Percentiles rank a stretch among this genome's conserved stretches.
Evolutionary conservation across 2,329 filamentous ascomycete species (phyloP).

Genomic region (Aspergillus quadrilineatus): DNA sequence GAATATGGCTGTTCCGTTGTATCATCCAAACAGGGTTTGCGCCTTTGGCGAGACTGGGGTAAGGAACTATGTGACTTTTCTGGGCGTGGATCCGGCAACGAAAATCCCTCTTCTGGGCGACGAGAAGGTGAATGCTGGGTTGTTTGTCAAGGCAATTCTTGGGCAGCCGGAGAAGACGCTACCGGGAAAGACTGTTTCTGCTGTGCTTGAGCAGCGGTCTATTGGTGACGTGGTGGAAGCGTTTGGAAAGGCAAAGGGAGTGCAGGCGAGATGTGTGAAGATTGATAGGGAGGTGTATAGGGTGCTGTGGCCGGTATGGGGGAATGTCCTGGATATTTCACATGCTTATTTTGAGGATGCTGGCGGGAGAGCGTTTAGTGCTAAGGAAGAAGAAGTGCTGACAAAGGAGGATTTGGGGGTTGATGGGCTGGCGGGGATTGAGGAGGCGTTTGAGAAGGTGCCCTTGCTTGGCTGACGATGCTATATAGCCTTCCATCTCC

Average conservation of each 20-base stretch:
- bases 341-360: background rate
- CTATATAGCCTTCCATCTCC: background rate
- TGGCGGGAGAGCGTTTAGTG: background rate
- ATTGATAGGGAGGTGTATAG: conserved; percentile 28
- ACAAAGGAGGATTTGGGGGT: background rate
- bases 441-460: conserved; percentile 1
- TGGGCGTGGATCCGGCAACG: background rate
- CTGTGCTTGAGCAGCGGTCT: background rate
- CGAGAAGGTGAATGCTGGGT: background rate
- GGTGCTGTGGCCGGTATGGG: conserved; percentile 32
- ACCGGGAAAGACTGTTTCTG: background rate
- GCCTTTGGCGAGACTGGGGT: conserved; percentile 4
- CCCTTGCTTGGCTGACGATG: background rate
- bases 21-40: conserved; percentile 10
- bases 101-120: background rate
- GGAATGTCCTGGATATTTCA: conserved; percentile 26
- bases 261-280: conserved; percentile 23
- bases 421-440: background rate
- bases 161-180: background rate
- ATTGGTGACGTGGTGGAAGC: background rate
- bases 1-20: conserved; percentile 33
- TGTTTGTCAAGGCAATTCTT: background rate
- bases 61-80: background rate
- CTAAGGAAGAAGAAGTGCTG: background rate
- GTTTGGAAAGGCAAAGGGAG: background rate